These are phyloP conservation scores for Penicillium taxi DNA, from an alignment of 495 filamentous ascomycete species.

Conservation along the genomic window DNA sequence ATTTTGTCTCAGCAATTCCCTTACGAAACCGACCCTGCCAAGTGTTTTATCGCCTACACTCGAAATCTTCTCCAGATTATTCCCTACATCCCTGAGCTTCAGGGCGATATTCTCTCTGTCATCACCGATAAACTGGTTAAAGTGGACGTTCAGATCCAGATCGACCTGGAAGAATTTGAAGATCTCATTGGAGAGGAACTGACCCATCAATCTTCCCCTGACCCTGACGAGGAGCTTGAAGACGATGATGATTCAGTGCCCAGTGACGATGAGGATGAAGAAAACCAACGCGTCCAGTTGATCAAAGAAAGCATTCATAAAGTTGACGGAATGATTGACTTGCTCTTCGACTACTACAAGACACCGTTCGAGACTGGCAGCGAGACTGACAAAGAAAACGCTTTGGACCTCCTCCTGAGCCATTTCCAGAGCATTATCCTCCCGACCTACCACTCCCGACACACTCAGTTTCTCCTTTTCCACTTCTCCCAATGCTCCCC, in stretches of 20 bases:
- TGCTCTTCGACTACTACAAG: constrained; percentile 77
- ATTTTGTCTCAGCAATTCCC: constrained; percentile 64
- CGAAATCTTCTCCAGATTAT: constrained; percentile 68
- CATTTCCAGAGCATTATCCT: constrained; percentile 82
- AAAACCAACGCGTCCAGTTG: constrained; percentile 44
- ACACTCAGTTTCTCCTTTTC: constrained; percentile 87
- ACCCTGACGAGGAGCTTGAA: constrained; percentile 42
- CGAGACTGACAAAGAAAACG: constrained; percentile 37
- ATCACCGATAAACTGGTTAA: constrained; percentile 80
- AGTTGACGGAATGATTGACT: constrained; percentile 85
- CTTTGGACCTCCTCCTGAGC: constrained; percentile 64
- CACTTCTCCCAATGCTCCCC: constrained; percentile 79
- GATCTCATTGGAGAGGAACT: constrained; percentile 56
- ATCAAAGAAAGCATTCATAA: constrained; percentile 79
- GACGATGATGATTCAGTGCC: constrained; percentile 50
- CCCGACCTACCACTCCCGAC: constrained; percentile 77
- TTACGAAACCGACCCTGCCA: constrained; percentile 60
- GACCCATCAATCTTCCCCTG: constrained; percentile 29
- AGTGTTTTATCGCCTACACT: constrained; percentile 67
- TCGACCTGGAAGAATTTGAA: constrained; percentile 79
- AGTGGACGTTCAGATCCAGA: constrained; percentile 88
- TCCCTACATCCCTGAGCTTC: constrained; percentile 70
- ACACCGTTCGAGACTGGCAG: constrained; percentile 52
- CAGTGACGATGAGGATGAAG: constrained; percentile 41
- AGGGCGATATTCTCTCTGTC: constrained; percentile 70